Conservation (phyloP, 768 basidiomycete genomes). For the Megacollybia marginata region DNA sequence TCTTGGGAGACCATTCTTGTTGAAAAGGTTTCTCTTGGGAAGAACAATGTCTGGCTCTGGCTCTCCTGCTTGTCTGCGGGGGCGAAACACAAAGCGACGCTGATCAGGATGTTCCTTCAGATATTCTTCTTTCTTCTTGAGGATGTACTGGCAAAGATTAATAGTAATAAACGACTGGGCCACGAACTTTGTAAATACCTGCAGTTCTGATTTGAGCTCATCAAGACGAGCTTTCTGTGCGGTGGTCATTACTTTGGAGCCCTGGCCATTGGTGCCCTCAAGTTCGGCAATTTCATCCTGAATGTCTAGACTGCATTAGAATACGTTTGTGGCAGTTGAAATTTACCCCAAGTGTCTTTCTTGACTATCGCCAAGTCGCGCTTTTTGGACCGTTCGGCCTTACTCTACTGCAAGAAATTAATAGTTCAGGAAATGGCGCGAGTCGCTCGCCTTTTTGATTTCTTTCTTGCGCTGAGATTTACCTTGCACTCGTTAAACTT, state of each 20-base stretch:
- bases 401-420: conserved; percentile 68
- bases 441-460: conserved; percentile 73
- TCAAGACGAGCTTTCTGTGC: conserved; percentile 62
- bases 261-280: conserved; percentile 31
- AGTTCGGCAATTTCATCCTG: conserved; percentile 74
- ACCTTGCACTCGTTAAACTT: conserved; percentile 36
- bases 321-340: not conserved
- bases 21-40: conserved; percentile 56
- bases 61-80: conserved; percentile 36
- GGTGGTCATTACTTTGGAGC: conserved; percentile 16
- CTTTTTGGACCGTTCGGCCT: conserved; percentile 70
- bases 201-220: conserved; percentile 70
- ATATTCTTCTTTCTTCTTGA: conserved; percentile 86
- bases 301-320: conserved; percentile 44
- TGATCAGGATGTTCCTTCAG: conserved; percentile 92
- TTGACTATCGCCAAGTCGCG: conserved; percentile 90
- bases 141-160: conserved; percentile 28
- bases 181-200: conserved; percentile 24
- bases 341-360: conserved; percentile 80
- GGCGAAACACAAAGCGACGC: conserved; percentile 71
- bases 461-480: conserved; percentile 94
- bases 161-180: no score
- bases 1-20: conserved; percentile 76
- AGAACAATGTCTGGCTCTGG: conserved; percentile 31
- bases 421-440: conserved; percentile 4